Base-by-base conservation (phyloP, 2,329 filamentous ascomycete species). In the Paraphaeosphaeria minitans region DNA sequence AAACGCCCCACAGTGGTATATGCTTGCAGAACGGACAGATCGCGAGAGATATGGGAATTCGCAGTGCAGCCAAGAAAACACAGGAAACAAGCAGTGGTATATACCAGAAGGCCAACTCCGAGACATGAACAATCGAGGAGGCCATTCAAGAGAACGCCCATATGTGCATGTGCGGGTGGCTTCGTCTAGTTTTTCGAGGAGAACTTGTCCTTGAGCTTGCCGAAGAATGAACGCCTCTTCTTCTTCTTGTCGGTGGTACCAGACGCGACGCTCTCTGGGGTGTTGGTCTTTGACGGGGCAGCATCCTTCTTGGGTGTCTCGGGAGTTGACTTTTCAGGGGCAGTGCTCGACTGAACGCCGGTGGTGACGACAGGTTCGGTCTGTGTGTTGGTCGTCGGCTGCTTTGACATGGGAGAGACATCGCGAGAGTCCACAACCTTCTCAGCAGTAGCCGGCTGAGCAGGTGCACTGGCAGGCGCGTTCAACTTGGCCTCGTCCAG, bases 191-290 rank as follows among this genome's bases (percentile, higher is more conserved):
- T 73, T 65, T 62, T 65, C 39, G 39, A 35, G 22, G 65, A 66
- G 53, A 83, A 71, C 76, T 81, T 81, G 57, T 81, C 80, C 78
- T 82, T 82, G 60, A 83, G 62, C 73, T 78, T 80, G 64, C 77
- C 77, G 59, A 82, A 82, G 68, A 82, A 75, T 55, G 77, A 78
- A 50, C 76, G 76, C 68, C 80, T 76, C 75, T 80, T 81, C 72
- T 80, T 81, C 71, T 80, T 80, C 76, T 80, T 79, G 49, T 71
- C 66, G 49, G 67, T 65, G 60, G 54, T 68, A 56, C 67, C 71
- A 57, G 59, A 69, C 35, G 64, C 70, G 52, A 73, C 62, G 58
- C 75, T 79, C 53, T 79, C 67, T n/a, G 79, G 75, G 8, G 78
- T 79, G 27, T 69, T 74, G 65, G 75, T 72, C 14, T 53, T 41